Evolutionary conservation across 768 basidiomycete species (phyloP), one percentile per base, ranked within the genome.

Genomic region (Kondoa subrosea): DNA sequence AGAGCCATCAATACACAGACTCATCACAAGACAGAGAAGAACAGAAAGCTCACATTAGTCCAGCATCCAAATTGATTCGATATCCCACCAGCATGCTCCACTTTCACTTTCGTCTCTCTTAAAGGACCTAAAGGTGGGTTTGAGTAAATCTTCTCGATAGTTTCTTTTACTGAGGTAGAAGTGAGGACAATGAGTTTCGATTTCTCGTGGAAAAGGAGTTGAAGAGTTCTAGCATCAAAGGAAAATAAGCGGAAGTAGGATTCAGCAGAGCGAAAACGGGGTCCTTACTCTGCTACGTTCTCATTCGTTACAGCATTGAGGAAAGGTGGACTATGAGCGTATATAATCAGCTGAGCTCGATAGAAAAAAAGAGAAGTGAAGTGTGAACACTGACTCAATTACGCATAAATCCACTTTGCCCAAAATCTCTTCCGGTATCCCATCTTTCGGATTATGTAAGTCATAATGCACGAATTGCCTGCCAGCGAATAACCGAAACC

Each of bases 401-500:
- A 71, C 70, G 17, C 67, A 67, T 1, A 71, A n/a, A n/a, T 69
- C 66, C n/a, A 68, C 66, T 1, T 65, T 67, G 25, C 68, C 68
- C 33, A 50, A 56, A 2, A 68, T 26, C 25, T 58, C 61, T 26
- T 67, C 68, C 15, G 66, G 63, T 34, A 66, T 61, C 16, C 40
- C 40, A 8, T 64, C 30, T 1, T 61, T 50, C 1, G 70, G 70
- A 31, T 71, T 68, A 34, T 67, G 58, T 29, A 71, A 58, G 17
- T 71, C 67, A 33, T 68, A 71, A 62, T 69, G 68, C 33, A 71
- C 68, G 63, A 69, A 71, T 8, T 59, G 17, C 17, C 27, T 17
- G 15, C 25, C 12, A 26, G 32, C 26, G 8, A 68, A 30, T 29
- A 67, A 59, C n/a, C 65, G 65, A 57, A 71, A 71, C 2, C 70